Evolutionary conservation across 2,329 filamentous ascomycete genomes (phyloP), one percentile per base, ranked within the genome.

Genomic region (Botrytis cinerea): DNA sequence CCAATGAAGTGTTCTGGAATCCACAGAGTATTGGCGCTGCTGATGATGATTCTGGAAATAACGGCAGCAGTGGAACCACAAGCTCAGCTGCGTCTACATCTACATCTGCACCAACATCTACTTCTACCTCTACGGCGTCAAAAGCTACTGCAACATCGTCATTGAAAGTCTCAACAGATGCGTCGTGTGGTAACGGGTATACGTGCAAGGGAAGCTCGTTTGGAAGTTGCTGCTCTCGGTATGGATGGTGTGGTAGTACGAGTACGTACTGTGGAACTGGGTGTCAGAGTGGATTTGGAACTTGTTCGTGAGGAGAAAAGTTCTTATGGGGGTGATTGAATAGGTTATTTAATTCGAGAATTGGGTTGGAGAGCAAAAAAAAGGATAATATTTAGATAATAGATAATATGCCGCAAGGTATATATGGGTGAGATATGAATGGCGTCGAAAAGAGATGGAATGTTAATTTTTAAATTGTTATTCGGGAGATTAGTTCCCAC

Each of bases 1-100:
- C 75, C 8, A 63, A 46, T 4, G 25, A 64, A 43, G 32, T 75
- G 10, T 75, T 75, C 32, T 75, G 75, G 75, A 75, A 75, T 48
- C 75, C 75, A n/a, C 71, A 63, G 57, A 45, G 71, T 74, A 46
- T 74, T 73, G 40, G 62, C 3, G 66, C 40, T 25, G 64, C 63
- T n/a, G 63, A 67, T 54, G 38, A 64, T n/a, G 12, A 48, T 1
- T 18, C 28, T n/a, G 45, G 48, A 9, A n/a, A 40, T 22, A 69
- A 25, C 32, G 18, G 48, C 20, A 57, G 35, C 22, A 57, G 18
- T 25, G 62, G 28, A 35, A 35, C 28, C 4, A 25, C 43, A 4
- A 16, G 9, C 32, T 64, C 40, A 40, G 20, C 62, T 25, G 16
- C 40, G 2, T 20, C 40, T 22, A 20, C 46, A 54, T 68, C 54